Evolutionary conservation across 202 grass and related monocot species (phyloP).

Genomic region (Brachypodium distachyon): DNA sequence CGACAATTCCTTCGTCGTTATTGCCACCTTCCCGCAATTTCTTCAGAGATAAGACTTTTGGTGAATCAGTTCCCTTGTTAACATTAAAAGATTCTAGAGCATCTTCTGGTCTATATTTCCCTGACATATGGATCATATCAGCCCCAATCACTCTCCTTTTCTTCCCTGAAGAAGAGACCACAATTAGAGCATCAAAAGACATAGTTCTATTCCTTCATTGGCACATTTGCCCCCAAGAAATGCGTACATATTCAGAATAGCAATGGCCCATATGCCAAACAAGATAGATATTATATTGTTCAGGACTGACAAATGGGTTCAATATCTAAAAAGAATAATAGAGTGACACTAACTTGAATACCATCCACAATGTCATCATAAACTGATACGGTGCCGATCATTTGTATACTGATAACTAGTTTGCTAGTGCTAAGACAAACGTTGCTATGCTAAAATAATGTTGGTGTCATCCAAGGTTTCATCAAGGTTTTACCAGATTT

Average conservation of each 20-base stretch:
- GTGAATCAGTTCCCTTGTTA: slow-evolving; percentile 32
- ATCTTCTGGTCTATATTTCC: slow-evolving; percentile 41
- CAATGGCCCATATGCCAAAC: background rate
- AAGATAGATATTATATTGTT: background rate
- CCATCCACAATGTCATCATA: background rate
- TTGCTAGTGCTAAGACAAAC: background rate
- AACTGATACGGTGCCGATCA: background rate
- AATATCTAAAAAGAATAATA: background rate
- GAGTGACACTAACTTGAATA: background rate
- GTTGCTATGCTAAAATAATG: background rate
- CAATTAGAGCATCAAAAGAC: background rate
- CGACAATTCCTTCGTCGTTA: slow-evolving; percentile 24
- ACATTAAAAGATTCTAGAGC: slow-evolving; percentile 21
- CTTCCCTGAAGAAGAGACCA: slow-evolving; percentile 34
- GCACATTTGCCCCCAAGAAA: background rate
- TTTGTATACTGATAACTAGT: background rate
- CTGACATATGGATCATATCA: slow-evolving; percentile 21
- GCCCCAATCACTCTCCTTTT: slow-evolving; percentile 33
- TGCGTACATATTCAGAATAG: slow-evolving; percentile 7
- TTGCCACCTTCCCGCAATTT: slow-evolving; percentile 31
- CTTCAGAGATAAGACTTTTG: slow-evolving; percentile 22
- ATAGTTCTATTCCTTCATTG: background rate
- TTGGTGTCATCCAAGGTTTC: background rate
- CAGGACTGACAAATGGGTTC: background rate
- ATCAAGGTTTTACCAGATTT: slow-evolving; percentile 46